Conservation (phyloP, 306 rosid species). For the Acmispon strigosus region DNA sequence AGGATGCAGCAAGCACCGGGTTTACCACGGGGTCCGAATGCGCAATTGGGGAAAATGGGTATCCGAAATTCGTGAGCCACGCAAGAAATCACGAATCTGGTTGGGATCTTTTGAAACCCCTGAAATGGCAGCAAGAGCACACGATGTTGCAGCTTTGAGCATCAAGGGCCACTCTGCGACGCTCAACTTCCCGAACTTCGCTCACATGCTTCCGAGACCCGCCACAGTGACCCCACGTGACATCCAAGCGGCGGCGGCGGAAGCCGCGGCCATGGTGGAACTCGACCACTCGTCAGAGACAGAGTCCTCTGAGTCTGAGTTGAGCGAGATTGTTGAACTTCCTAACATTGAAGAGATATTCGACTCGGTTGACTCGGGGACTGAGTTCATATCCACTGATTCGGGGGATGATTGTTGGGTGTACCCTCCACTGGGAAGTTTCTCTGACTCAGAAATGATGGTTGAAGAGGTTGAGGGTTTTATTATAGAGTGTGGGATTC, state of each 20-base stretch:
- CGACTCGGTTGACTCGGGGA: slow-evolving; percentile 18
- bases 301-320: slow-evolving; percentile 15
- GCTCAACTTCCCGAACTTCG: slow-evolving; percentile 62
- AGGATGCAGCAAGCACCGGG: slow-evolving; percentile 34
- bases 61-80: slow-evolving; percentile 80
- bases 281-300: slow-evolving; percentile 7
- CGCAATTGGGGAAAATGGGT: slow-evolving; percentile 93
- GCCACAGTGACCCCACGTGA: slow-evolving; percentile 38
- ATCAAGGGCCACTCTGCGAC: slow-evolving; percentile 62
- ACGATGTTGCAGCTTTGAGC: slow-evolving; percentile 75
- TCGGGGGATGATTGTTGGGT: slow-evolving; percentile 43
- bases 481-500: background rate
- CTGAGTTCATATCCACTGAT: slow-evolving; percentile 18
- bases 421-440: slow-evolving; percentile 27
- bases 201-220: slow-evolving; percentile 54
- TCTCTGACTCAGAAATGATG: background rate
- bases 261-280: slow-evolving; percentile 44
- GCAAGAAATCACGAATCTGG: slow-evolving; percentile 90
- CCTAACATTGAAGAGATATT: slow-evolving; percentile 40
- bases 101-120: slow-evolving; percentile 67
- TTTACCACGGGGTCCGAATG: slow-evolving; percentile 77
- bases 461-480: background rate
- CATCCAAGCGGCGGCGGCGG: slow-evolving; percentile 34
- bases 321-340: slow-evolving; percentile 42
- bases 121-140: slow-evolving; percentile 90